Evolutionary conservation across 345 rosid species (phyloP).

Genomic region (Stellera chamaejasme): DNA sequence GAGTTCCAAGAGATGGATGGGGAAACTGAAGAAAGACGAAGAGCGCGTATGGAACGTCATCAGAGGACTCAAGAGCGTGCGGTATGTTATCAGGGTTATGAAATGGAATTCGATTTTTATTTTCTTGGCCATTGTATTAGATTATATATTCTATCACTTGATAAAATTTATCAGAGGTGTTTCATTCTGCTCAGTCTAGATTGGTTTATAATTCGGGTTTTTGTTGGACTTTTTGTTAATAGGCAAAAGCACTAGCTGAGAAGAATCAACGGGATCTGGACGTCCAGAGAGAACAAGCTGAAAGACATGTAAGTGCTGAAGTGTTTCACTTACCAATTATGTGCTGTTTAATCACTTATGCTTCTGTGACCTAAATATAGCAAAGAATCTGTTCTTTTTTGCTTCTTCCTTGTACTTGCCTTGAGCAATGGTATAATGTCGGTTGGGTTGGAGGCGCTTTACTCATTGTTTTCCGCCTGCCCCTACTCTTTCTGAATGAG

Average conservation of each 20-base stretch:
- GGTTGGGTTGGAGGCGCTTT: too few relatives aligned
- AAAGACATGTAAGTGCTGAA: constrained; percentile 71
- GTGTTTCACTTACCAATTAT: not conserved
- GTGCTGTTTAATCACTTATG: not conserved
- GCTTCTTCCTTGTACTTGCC: not conserved
- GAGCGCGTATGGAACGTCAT: constrained; percentile 90
- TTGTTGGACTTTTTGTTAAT: constrained; percentile 15
- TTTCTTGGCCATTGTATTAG: constrained; percentile 6
- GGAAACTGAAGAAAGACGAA: constrained; percentile 89
- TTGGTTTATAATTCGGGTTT: not conserved
- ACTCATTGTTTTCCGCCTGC: too few relatives aligned
- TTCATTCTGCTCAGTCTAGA: constrained; percentile 2
- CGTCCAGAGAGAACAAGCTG: constrained; percentile 87
- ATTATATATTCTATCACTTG: constrained; percentile 2
- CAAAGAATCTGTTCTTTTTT: too few relatives aligned
- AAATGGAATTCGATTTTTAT: constrained; percentile 10
- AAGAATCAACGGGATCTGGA: constrained; percentile 93
- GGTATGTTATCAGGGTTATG: constrained; percentile 34
- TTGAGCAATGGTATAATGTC: not conserved
- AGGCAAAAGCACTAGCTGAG: constrained; percentile 96
- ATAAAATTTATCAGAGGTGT: not conserved
- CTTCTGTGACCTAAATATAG: too few relatives aligned
- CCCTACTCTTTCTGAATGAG: too few relatives aligned
- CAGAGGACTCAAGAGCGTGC: constrained; percentile 99
- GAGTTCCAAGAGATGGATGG: constrained; percentile 87